Evolutionary conservation across 2,329 filamentous ascomycete species (phyloP).

Genomic region (Thermothelomyces thermophilus): DNA sequence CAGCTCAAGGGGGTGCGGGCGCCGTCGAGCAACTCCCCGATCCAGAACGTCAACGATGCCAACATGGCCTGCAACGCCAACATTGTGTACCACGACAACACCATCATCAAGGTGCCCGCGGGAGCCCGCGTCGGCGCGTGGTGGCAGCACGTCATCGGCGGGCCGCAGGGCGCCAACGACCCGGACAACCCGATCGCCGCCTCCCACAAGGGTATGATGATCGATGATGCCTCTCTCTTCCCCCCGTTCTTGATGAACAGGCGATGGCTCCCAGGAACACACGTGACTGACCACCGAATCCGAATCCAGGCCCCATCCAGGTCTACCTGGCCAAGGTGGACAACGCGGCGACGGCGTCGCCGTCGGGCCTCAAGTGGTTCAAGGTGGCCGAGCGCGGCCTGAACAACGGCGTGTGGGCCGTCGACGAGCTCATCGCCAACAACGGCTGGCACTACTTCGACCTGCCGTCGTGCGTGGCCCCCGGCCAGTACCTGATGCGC

Average conservation of each 20-base stretch:
- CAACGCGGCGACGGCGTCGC: slow-evolving; percentile 37
- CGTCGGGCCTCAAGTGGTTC: slow-evolving; percentile 40
- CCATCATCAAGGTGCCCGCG: slow-evolving; percentile 26
- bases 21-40: slow-evolving; percentile 41
- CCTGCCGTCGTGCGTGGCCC: slow-evolving; percentile 34
- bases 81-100: slow-evolving; percentile 23
- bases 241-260: too few relatives aligned
- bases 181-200: slow-evolving; percentile 37
- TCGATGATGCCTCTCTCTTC: background rate
- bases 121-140: slow-evolving; percentile 37
- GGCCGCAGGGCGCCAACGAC: slow-evolving; percentile 33
- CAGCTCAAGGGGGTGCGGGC: slow-evolving; percentile 44
- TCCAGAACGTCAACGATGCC: slow-evolving; percentile 23
- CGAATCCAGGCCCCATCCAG: slow-evolving; percentile 38
- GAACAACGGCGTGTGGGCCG: slow-evolving; percentile 38
- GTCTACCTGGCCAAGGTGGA: slow-evolving; percentile 44
- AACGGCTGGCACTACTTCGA: slow-evolving; percentile 38
- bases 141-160: slow-evolving; percentile 40
- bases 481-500: slow-evolving; percentile 38
- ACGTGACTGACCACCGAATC: too few relatives aligned
- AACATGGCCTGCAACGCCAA: slow-evolving; percentile 26
- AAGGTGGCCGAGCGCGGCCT: slow-evolving; percentile 43
- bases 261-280: too few relatives aligned
- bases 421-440: slow-evolving; percentile 43
- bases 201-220: slow-evolving; percentile 34